Percentiles rank a stretch among this genome's conserved stretches.
Conservation (phyloP, 1,139 yeast genomes). For the Yamadazyma dendronema region DNA sequence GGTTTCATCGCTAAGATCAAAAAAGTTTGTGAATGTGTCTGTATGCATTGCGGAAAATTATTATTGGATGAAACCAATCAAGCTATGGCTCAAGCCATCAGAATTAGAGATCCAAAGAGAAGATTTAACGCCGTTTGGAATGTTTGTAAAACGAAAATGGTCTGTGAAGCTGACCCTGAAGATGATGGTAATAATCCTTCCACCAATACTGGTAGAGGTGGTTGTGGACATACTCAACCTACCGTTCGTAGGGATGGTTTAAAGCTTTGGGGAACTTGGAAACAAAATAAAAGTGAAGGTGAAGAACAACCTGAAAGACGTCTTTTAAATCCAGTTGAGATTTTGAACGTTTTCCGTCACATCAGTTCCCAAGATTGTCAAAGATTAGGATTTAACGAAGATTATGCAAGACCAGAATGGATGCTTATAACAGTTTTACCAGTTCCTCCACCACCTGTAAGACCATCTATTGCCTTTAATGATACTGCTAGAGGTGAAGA, state of each 20-base stretch:
- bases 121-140: conserved; percentile 97
- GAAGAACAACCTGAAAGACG: conserved; percentile 95
- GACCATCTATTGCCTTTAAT: conserved; percentile 97
- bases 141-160: conserved; percentile 85
- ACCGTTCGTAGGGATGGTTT: conserved; percentile 94
- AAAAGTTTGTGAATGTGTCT: conserved; percentile 92
- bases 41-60: conserved; percentile 97
- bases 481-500: conserved; percentile 99
- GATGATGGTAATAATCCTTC: conserved; percentile 26
- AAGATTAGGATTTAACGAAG: conserved; percentile 87
- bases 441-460: conserved; percentile 99
- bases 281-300: conserved; percentile 63
- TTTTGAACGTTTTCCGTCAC: conserved; percentile 87
- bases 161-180: conserved; percentile 87
- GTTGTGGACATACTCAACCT: conserved; percentile 98
- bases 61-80: conserved; percentile 85
- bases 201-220: conserved; percentile 70
- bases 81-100: conserved; percentile 84
- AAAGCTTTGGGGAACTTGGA: conserved; percentile 97
- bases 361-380: conserved; percentile 81
- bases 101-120: conserved; percentile 90
- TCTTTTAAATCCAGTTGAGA: conserved; percentile 82
- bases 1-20: conserved; percentile 93
- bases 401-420: conserved; percentile 99
- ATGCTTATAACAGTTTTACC: conserved; percentile 94